Evolutionary conservation across 192 early-diverging fungal species (phyloP).

Genomic region (Umbelopsis isabellina): DNA sequence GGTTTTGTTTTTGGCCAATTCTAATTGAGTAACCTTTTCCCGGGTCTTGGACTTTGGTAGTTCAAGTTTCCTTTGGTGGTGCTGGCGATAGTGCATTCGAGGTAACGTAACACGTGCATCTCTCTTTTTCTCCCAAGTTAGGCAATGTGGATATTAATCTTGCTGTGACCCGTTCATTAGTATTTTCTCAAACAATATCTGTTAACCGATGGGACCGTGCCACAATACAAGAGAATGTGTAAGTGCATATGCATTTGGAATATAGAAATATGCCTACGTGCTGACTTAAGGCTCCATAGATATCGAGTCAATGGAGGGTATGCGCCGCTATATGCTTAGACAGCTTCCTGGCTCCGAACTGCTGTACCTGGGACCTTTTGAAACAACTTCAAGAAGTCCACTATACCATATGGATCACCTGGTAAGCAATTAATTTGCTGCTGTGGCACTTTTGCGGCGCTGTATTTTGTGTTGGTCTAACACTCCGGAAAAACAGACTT

Average conservation of each 20-base stretch:
- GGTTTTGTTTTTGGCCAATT: too few relatives aligned
- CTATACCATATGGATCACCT: constrained; percentile 35
- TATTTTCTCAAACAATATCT: constrained; percentile 66
- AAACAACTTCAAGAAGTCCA: constrained; percentile 15
- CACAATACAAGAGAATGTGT: constrained; percentile 45
- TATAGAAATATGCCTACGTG: background rate
- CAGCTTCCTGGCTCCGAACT: constrained; percentile 25
- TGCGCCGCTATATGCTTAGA: constrained; percentile 35
- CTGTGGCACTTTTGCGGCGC: background rate
- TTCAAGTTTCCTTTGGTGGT: constrained; percentile 44
- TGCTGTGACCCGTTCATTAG: constrained; percentile 24
- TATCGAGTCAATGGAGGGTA: constrained; percentile 33
- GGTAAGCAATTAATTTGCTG: constrained; percentile 18
- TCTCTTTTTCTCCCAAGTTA: background rate
- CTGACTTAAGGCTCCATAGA: constrained; percentile 25
- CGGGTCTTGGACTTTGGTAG: constrained; percentile 18
- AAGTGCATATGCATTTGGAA: constrained; percentile 17
- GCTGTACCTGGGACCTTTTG: constrained; percentile 26
- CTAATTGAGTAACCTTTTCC: constrained; percentile 10
- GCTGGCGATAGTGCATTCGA: constrained; percentile 62
- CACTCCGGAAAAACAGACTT: constrained; percentile 41
- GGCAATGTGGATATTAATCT: background rate
- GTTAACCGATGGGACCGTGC: constrained; percentile 35
- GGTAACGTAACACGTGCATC: constrained; percentile 37
- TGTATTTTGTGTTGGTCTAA: background rate